Base-by-base conservation (phyloP, 768 basidiomycete species). In the Mrakia hoshinonis region DNA sequence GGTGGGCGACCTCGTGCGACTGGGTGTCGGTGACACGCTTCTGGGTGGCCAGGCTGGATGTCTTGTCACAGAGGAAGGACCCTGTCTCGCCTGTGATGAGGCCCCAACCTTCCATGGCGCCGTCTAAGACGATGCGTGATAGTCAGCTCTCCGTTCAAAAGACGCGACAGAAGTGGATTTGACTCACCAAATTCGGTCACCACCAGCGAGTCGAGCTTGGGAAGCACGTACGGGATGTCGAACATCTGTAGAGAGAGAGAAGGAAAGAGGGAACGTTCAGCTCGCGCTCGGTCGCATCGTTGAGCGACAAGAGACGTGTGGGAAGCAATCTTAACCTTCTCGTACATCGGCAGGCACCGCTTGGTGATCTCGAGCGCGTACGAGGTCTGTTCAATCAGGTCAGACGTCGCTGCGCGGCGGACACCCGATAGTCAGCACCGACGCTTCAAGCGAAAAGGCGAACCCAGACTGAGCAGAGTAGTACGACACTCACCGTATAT, bases 161-260 rank as follows among this genome's bases (percentile, higher is more conserved):
- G n/a, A n/a, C n/a, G n/a, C n/a, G n/a, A n/a, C n/a, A n/a, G n/a
- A n/a, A n/a, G n/a, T n/a, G n/a, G n/a, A n/a, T n/a, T n/a, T n/a
- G n/a, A n/a, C n/a, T n/a, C 87, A 77, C 95, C 92, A 75, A 96
- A 96, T 78, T 96, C 93, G 66, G 85, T 85, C 4, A 87, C 88
- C 69, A 92, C 90, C 15, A 98, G 83, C 2, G 93, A 94, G 77
- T 97, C 95, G 58, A 98, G 84, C 82, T 98, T 97, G 9, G 92
- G 91, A 34, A 98, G 84, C 29, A 93, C 92, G 79, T 88, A 98
- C 70, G 89, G 89, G 74, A 97, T 87, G 74, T 94, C 87, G 77
- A 97, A 97, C 68, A 95, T 84, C 77, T 43, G 43, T 7, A 43
- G 6, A 15, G 15, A 15, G 15, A 43, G 43, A n/a, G 43, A 15